Conservation (phyloP, 140 eudicot species). For the Flaveria floridana region DNA sequence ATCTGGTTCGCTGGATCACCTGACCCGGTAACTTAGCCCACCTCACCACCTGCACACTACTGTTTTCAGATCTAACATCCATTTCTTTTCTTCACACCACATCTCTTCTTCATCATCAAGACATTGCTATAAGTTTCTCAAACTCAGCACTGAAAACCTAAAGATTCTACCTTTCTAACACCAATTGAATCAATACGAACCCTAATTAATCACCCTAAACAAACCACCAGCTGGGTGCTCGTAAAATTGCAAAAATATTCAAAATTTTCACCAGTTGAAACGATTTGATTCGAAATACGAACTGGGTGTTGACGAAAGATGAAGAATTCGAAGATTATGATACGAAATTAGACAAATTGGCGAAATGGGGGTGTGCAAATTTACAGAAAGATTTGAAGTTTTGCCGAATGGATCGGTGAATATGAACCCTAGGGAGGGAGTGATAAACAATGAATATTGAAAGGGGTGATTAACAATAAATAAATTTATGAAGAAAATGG, state of each 20-base stretch:
- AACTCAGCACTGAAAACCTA: background rate
- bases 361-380: slow-evolving; percentile 30
- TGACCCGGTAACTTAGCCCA: slow-evolving; percentile 50
- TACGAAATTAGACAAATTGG: slow-evolving; percentile 23
- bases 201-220: slow-evolving; percentile 9
- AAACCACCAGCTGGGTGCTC: slow-evolving; percentile 25
- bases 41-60: slow-evolving; percentile 40
- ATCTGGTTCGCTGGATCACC: slow-evolving; percentile 59
- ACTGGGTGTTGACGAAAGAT: slow-evolving; percentile 20
- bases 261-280: background rate
- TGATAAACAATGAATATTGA: slow-evolving; percentile 32
- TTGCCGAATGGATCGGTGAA: slow-evolving; percentile 24
- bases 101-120: slow-evolving; percentile 54
- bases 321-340: slow-evolving; percentile 28
- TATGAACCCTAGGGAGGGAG: slow-evolving; percentile 44
- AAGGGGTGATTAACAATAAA: background rate
- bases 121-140: slow-evolving; percentile 13
- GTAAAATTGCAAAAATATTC: slow-evolving; percentile 20
- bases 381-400: slow-evolving; percentile 20
- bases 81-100: slow-evolving; percentile 55
- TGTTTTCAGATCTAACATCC: slow-evolving; percentile 82
- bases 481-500: background rate
- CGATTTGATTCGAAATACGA: slow-evolving; percentile 21
- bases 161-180: slow-evolving; percentile 9
- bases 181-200: slow-evolving; percentile 25